Evolutionary conservation across 192 early-diverging fungal species (phyloP).

Genomic region (Paraglomus occultum): DNA sequence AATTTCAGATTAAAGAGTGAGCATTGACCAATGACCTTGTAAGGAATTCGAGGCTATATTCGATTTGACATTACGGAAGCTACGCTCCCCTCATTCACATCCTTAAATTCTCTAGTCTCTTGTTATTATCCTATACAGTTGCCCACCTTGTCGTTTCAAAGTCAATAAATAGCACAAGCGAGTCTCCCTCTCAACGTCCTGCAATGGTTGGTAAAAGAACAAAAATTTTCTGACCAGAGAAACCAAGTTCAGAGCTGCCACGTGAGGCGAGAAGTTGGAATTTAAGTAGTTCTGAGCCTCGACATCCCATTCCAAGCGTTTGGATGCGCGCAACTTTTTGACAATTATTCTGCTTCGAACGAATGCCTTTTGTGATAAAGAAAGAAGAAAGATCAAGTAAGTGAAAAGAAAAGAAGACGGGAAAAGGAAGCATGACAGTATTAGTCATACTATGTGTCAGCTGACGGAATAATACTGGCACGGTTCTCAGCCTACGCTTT

Average conservation of each 20-base stretch:
- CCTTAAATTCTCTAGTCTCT: no score
- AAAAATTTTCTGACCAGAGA: slow-evolving; percentile 33
- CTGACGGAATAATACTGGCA: not conserved
- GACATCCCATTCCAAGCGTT: slow-evolving; percentile 43
- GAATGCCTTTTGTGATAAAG: slow-evolving; percentile 48
- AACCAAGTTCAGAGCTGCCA: not conserved
- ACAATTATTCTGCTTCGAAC: slow-evolving; percentile 52
- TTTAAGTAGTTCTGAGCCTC: slow-evolving; percentile 9
- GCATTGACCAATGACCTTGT: slow-evolving; percentile 2
- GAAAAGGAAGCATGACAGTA: no score
- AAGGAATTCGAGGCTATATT: slow-evolving; percentile 18
- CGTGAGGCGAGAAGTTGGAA: not conserved
- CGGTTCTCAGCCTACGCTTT: not conserved
- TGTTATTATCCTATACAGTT: no score
- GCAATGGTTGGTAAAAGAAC: slow-evolving; percentile 42
- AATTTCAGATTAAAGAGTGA: not conserved
- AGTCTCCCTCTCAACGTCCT: slow-evolving; percentile 31
- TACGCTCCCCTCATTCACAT: no score
- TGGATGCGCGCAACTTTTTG: slow-evolving; percentile 26
- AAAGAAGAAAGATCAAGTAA: slow-evolving; percentile 3
- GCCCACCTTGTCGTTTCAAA: slow-evolving; percentile 1
- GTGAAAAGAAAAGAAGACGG: not conserved
- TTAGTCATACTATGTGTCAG: no score
- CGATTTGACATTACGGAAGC: not conserved
- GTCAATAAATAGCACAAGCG: slow-evolving; percentile 33